Percentiles rank a stretch among this genome's conserved stretches.
Evolutionary conservation across 2,329 filamentous ascomycete genomes (phyloP).

Genomic region (Alternaria solani): DNA sequence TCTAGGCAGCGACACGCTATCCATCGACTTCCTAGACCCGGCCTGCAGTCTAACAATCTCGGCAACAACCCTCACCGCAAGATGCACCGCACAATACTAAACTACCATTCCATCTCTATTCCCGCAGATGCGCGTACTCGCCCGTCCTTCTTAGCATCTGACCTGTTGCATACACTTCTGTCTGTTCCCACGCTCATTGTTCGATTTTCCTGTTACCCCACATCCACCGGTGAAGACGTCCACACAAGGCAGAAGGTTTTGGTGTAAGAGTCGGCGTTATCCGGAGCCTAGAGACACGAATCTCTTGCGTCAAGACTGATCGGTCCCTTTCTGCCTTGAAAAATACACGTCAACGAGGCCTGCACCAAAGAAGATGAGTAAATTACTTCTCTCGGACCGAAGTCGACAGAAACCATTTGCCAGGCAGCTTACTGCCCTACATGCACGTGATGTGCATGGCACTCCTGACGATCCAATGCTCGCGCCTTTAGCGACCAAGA

Average conservation of each 20-base stretch:
- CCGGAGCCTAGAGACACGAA: slow-evolving; percentile 11
- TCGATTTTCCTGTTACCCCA: slow-evolving; percentile 31
- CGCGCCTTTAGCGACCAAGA: not conserved
- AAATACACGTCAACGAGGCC: slow-evolving; percentile 17
- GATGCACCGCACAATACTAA: slow-evolving; percentile 34
- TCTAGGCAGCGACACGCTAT: slow-evolving; percentile 36
- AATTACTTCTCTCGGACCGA: not conserved
- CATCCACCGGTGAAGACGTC: slow-evolving; percentile 43
- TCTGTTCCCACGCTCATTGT: slow-evolving; percentile 15
- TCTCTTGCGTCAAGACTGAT: slow-evolving; percentile 17
- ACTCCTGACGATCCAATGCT: not conserved
- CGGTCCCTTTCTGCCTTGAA: slow-evolving; percentile 21
- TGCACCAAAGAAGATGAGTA: slow-evolving; percentile 13
- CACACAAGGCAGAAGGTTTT: slow-evolving; percentile 41
- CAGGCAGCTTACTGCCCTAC: slow-evolving; percentile 8
- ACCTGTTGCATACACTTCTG: slow-evolving; percentile 29
- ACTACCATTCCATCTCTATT: slow-evolving; percentile 17
- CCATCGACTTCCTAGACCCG: slow-evolving; percentile 13
- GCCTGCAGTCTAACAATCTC: slow-evolving; percentile 24
- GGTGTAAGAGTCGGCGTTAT: slow-evolving; percentile 23
- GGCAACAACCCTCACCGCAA: slow-evolving; percentile 37
- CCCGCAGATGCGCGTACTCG: slow-evolving; percentile 21
- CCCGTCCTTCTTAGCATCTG: slow-evolving; percentile 30
- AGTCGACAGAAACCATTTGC: slow-evolving; percentile 17
- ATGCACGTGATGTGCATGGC: not conserved